Base-by-base conservation (phyloP, 2,329 filamentous ascomycete species). In the Hymenoscyphus fructigenus region DNA sequence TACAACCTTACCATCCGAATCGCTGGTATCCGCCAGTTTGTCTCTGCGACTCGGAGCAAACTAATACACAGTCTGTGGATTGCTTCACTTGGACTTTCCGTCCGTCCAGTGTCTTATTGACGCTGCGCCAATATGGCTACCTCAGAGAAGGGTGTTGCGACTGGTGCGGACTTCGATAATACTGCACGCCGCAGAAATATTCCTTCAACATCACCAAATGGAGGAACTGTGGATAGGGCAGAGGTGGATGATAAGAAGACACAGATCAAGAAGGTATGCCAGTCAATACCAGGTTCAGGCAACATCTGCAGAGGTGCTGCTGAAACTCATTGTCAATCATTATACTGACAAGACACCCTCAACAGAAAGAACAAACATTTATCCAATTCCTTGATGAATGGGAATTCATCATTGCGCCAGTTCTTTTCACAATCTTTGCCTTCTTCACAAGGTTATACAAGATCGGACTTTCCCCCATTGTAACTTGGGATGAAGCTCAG, bases 401-500 rank as follows among this genome's bases (percentile, higher is more conserved):
- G 84, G 83, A 91, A 76, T 81, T 83, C 75, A 74, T 88, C 74
- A 82, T 88, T 75, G 83, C 85, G 68, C 84, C 87, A 62, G 75
- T 89, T 72, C 74, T 89, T 75, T 86, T 89, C 78, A 85, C 85
- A 65, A 74, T 82, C 69, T 76, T 88, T 62, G 85, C 88, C 64
- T 81, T 89, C 78, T 88, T 89, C 76, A 91, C 88, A 47, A 82
- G 88, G 69, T 76, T 90, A 68, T 90, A 84, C 79, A 90, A 88
- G 80, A 90, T 91, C 75, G 88, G 88, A 64, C 78, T 89, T 78
- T 91, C 88, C 57, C 83, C 86, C 67, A 91, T 91, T 72, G 88
- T 91, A 65, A 91, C 88, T 58, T 91, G 88, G 88, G 88, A 91
- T 76, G 88, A 91, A 80, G 88, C 88, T 71, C 88, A 91, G 86